Percentiles rank a stretch among this genome's conserved stretches.
Evolutionary conservation across 108 stramenopile genomes (phyloP).

Genomic region (Seminavis robusta): DNA sequence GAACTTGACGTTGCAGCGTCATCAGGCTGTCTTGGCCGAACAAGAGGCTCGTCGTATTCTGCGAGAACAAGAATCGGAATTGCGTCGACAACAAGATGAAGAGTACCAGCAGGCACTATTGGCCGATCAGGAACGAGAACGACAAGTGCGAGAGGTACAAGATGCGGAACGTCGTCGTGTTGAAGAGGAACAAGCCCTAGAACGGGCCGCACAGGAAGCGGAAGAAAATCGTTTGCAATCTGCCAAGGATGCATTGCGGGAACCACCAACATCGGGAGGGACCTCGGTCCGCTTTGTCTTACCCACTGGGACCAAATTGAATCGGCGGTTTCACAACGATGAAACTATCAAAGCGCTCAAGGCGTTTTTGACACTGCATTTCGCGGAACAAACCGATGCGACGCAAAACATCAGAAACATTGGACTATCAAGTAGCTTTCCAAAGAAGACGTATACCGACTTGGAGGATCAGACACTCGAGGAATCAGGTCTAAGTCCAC

Average conservation of each 20-base stretch:
- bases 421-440: slow-evolving; percentile 72
- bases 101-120: slow-evolving; percentile 76
- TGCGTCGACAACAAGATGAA: slow-evolving; percentile 75
- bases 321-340: slow-evolving; percentile 59
- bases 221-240: slow-evolving; percentile 41
- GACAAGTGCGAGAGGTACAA: slow-evolving; percentile 39
- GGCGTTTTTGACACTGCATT: slow-evolving; percentile 70
- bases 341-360: slow-evolving; percentile 59
- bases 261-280: slow-evolving; percentile 27
- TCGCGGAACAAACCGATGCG: slow-evolving; percentile 54
- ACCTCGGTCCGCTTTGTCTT: slow-evolving; percentile 66
- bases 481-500: slow-evolving; percentile 68
- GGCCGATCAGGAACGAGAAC: slow-evolving; percentile 69
- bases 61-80: slow-evolving; percentile 63
- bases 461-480: slow-evolving; percentile 49
- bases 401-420: slow-evolving; percentile 47
- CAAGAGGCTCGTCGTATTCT: slow-evolving; percentile 45
- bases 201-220: not conserved
- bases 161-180: slow-evolving; percentile 17
- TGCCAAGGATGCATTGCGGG: slow-evolving; percentile 32
- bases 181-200: slow-evolving; percentile 1
- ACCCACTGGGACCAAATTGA: slow-evolving; percentile 73
- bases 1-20: slow-evolving; percentile 39
- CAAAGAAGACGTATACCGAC: slow-evolving; percentile 53
- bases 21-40: slow-evolving; percentile 43